These are phyloP conservation scores for Coprinopsis strossmayeri DNA, from an alignment of 768 basidiomycete species.

Conservation along the genomic window DNA sequence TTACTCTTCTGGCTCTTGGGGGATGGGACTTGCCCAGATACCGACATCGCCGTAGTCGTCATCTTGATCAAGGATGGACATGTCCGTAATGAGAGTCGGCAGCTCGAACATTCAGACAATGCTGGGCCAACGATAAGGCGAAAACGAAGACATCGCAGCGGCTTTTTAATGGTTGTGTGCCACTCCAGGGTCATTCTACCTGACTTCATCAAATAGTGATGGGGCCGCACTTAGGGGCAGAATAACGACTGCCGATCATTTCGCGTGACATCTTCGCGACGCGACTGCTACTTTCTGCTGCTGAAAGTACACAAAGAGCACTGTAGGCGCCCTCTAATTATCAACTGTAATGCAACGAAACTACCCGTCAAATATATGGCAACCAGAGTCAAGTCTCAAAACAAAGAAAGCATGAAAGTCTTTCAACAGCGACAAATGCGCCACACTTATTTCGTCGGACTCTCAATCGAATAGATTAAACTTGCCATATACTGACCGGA, in stretches of 20 bases:
- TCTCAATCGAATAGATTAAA: background rate
- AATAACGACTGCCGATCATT: background rate
- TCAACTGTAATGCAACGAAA: too few relatives aligned
- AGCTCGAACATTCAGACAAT: background rate
- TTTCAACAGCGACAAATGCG: background rate
- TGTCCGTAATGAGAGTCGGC: background rate
- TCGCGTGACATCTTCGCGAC: background rate
- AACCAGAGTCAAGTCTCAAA: too few relatives aligned
- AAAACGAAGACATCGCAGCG: background rate
- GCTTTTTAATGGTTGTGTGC: conserved; percentile 1
- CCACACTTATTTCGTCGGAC: background rate
- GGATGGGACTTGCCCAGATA: background rate
- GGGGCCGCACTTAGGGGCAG: background rate
- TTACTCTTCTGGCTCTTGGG: background rate
- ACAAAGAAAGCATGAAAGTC: too few relatives aligned
- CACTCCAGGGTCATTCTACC: background rate
- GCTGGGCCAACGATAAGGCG: background rate
- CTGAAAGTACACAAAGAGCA: too few relatives aligned
- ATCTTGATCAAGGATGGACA: background rate
- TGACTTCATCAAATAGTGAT: background rate
- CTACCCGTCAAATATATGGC: too few relatives aligned
- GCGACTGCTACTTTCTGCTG: too few relatives aligned
- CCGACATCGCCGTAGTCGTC: background rate
- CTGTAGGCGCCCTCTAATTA: too few relatives aligned
- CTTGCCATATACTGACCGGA: too few relatives aligned